Conservation (phyloP, 2,329 filamentous ascomycete genomes). For the Magnaporthales sp. region DNA sequence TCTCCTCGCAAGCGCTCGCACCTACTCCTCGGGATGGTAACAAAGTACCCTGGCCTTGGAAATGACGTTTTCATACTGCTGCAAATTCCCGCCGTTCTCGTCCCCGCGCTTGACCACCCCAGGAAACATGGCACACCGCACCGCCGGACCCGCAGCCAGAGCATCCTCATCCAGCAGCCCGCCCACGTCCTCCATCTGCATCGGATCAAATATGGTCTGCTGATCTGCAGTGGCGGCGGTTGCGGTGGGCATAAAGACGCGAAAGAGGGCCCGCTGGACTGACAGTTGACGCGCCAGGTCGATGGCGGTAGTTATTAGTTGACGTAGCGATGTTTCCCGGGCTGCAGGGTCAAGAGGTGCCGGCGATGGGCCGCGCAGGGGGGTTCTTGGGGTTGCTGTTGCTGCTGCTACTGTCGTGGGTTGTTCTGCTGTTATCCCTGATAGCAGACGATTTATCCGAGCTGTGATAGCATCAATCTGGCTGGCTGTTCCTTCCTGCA, state of each 20-base stretch:
- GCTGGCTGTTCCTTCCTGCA: constrained; percentile 34
- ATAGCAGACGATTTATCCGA: constrained; percentile 38
- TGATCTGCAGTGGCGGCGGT: background rate
- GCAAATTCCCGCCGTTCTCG: constrained; percentile 50
- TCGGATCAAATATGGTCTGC: constrained; percentile 39
- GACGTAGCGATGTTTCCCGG: constrained; percentile 44
- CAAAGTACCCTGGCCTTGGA: constrained; percentile 59
- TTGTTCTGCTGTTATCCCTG: background rate
- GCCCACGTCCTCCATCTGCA: constrained; percentile 58
- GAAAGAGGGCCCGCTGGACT: constrained; percentile 50
- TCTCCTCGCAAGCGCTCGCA: background rate
- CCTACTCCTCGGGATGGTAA: constrained; percentile 19
- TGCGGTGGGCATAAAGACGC: constrained; percentile 43
- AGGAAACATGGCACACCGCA: constrained; percentile 56
- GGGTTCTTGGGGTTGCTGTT: background rate
- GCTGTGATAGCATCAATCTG: constrained; percentile 33
- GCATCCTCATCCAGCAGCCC: constrained; percentile 43
- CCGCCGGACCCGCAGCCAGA: constrained; percentile 37
- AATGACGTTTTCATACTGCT: constrained; percentile 53
- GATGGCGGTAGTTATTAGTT: constrained; percentile 42
- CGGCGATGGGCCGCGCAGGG: background rate
- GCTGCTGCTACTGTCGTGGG: constrained; percentile 11
- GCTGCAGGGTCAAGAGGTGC: constrained; percentile 20
- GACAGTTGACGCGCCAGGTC: constrained; percentile 47
- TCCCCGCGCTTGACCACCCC: constrained; percentile 57